phyloP scores from a whole-genome alignment of 2,329 filamentous ascomycete genomes.

The Botrytis galanthina region DNA sequence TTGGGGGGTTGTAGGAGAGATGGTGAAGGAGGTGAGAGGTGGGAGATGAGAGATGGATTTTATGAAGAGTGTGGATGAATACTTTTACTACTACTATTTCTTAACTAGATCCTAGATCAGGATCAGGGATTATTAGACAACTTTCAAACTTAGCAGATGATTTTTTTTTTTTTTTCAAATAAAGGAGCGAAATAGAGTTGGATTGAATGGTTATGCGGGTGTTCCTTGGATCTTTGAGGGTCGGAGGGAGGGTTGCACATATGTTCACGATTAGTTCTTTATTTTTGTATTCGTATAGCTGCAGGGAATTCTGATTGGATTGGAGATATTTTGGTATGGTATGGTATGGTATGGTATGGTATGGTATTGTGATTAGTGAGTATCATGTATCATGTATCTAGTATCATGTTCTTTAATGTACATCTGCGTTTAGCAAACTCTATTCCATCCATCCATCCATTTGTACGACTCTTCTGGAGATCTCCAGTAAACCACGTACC shows the following conservation, averaged over 20 bases:
- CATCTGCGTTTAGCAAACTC: too few species aligned
- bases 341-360: neutral
- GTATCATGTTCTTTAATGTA: too few species aligned
- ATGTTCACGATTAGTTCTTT: accelerated
- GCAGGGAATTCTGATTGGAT: neutral
- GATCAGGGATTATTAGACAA: neutral
- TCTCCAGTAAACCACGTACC: neutral
- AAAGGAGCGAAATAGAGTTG: too few species aligned
- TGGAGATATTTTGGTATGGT: too few species aligned
- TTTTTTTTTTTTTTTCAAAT: too few species aligned
- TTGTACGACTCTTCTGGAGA: too few species aligned
- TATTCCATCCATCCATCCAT: too few species aligned
- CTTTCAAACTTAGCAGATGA: neutral
- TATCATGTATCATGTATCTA: neutral
- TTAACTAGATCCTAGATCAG: neutral
- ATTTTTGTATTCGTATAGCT: neutral
- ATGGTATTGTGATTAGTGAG: neutral
- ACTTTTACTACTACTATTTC: too few species aligned
- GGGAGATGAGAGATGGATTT: too few species aligned
- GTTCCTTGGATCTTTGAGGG: neutral
- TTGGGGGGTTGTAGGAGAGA: too few species aligned
- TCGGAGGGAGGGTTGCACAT: neutral
- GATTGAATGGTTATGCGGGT: neutral
- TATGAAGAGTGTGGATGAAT: too few species aligned
- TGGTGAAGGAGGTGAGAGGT: too few species aligned